Evolutionary conservation across 352 stramenopile genomes (phyloP).

Genomic region (Pilasporangium apinafurcum): DNA sequence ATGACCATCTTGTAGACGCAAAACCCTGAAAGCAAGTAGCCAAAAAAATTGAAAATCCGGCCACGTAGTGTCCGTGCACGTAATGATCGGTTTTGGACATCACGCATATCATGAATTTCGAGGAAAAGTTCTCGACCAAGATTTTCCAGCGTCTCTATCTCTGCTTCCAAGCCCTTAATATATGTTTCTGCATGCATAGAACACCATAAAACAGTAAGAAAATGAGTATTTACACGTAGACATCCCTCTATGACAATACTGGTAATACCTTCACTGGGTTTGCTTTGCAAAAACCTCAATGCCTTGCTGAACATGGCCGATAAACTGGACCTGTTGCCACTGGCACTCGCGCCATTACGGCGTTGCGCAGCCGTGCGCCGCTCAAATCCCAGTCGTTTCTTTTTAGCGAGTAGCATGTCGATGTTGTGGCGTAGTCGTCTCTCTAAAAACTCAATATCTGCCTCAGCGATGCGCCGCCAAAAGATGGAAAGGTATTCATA

Average conservation of each 20-base stretch:
- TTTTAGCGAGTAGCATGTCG: slow-evolving; percentile 79
- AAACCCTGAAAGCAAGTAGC: slow-evolving; percentile 69
- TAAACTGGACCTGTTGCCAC: neutral
- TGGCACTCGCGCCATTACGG: slow-evolving; percentile 10
- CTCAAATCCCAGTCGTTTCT: slow-evolving; percentile 64
- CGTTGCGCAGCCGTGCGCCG: slow-evolving; percentile 19
- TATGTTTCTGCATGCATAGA: slow-evolving; percentile 46
- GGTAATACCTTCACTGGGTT: slow-evolving; percentile 10
- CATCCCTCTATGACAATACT: too few relatives aligned
- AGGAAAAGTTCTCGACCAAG: slow-evolving; percentile 75
- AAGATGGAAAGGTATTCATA: slow-evolving; percentile 86
- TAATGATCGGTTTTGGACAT: slow-evolving; percentile 48
- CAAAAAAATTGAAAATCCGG: slow-evolving; percentile 76
- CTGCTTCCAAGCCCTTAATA: slow-evolving; percentile 48
- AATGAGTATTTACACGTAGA: too few relatives aligned
- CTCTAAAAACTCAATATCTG: slow-evolving; percentile 80
- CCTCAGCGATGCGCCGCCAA: slow-evolving; percentile 65
- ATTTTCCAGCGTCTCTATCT: slow-evolving; percentile 76
- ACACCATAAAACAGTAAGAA: too few relatives aligned
- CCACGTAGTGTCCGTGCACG: slow-evolving; percentile 59
- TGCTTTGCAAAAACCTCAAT: slow-evolving; percentile 19
- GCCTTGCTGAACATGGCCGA: slow-evolving; percentile 24
- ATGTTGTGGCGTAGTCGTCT: slow-evolving; percentile 76
- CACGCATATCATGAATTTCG: slow-evolving; percentile 76
- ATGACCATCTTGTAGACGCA: slow-evolving; percentile 87